A percentile compares a stretch with the other conserved stretches of the same genome.
Evolutionary conservation across 139 green algal species (phyloP).

Genomic region (Tetraselmis chui): DNA sequence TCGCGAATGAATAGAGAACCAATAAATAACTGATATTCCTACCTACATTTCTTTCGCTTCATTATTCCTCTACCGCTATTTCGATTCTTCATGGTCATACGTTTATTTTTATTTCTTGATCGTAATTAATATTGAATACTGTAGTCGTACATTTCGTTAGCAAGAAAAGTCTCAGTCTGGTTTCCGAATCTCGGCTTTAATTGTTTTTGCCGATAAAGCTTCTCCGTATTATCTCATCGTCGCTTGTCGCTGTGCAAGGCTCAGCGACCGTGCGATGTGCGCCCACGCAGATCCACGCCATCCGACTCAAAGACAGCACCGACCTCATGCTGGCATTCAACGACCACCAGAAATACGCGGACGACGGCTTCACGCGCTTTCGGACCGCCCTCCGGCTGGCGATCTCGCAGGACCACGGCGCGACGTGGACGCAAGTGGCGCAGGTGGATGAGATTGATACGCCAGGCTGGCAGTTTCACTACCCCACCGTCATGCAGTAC

Average conservation of each 20-base stretch:
- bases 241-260: neutral
- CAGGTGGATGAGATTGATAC: conserved; percentile 7
- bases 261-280: neutral
- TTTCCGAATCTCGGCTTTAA: neutral
- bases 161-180: neutral
- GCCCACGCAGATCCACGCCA: neutral
- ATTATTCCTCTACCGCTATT: too few relatives aligned
- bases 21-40: too few relatives aligned
- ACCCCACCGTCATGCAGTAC: conserved; percentile 12
- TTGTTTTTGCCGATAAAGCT: neutral
- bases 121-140: too few relatives aligned
- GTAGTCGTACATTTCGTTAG: too few relatives aligned
- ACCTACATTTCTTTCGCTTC: too few relatives aligned
- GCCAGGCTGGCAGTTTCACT: conserved; percentile 15
- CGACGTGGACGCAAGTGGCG: neutral
- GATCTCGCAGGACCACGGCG: conserved; percentile 2
- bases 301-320: neutral
- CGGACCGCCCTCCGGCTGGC: conserved; percentile 2
- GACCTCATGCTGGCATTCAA: conserved; percentile 14
- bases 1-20: too few relatives aligned
- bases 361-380: conserved; percentile 15
- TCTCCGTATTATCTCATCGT: neutral
- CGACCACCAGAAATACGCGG: conserved; percentile 16
- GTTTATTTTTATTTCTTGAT: too few relatives aligned
- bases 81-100: too few relatives aligned